Evolutionary conservation across 345 rosid species (phyloP), one percentile per base, ranked within the genome.

Genomic region (Salix udensis): DNA sequence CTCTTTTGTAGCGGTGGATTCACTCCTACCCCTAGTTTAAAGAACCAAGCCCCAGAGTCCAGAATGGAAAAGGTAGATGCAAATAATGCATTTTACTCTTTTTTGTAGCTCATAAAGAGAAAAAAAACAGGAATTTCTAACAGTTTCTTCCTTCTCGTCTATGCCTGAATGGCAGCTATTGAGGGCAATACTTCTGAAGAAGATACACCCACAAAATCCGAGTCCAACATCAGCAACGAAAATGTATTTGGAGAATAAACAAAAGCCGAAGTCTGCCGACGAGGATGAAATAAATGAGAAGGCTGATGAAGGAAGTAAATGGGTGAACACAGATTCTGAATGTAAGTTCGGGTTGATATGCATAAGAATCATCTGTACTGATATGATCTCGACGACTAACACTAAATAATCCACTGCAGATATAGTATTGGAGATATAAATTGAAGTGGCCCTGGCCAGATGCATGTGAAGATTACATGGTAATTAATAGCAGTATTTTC

Each of bases 291-390:
- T 21, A 23, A 68, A 60, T n/a, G 78, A 84, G 55, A 86, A 82
- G 66, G 82, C 71, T 2, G 84, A 76, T 13, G 85, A 81, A 26
- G 84, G 86, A 74, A 87, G 82, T 68, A 94, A 87, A 86, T 94
- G 97, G 98, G 92, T 85, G 66, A 94, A 82, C 86, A 90, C 95
- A 19, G 97, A 94, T 86, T 94, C 97, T 30, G 91, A 92, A 84
- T 92, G 98, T 90, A 82, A 86, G 95, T 81, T 67, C 24, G 15
- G 16, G 26, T 50, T 0, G 1, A 13, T 9, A 14, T 26, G 19
- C 11, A 31, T n/a, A 9, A 21, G 44, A 40, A 40, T 11, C 26
- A 40, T 62, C 31, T 64, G 9, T 9, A 15, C 50, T 8, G 36
- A n/a, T 1, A 23, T 1, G 14, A 39, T 21, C 5, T 14, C 30